Base-by-base conservation (phyloP, 306 rosid species). In the Canavalia ensiformis region DNA sequence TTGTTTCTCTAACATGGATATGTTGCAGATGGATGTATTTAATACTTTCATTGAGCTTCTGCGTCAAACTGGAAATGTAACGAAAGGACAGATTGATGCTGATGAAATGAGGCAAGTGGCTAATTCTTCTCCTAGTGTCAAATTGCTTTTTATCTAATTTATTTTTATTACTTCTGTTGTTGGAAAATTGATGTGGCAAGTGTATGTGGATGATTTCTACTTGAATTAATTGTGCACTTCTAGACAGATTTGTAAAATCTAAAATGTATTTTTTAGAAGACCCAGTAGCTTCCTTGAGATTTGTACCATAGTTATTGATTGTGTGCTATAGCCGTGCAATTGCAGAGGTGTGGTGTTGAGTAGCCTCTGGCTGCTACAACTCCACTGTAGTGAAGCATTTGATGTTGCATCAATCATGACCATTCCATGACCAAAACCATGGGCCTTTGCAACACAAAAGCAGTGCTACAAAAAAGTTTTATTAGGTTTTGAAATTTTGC, bases 31-130 rank as follows among this genome's bases (percentile, higher is more conserved):
- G 97, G 99, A 96, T 83, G 90, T 96, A 71, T 96, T 96, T 80
- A 96, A 84, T 84, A 93, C 99, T 28, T 96, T 96, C 89, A 92
- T 87, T 75, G 99, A 96, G 88, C 91, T 96, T 75, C 83, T 96
- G 89, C 98, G 95, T 83, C 99, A 96, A 88, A 96, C 99, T 57
- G 98, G 99, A 81, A 96, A 96, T 79, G 97, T 96, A 71, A 89
- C 99, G n/a, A 93, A 90, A 73, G 99, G 97, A 70, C 99, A 92
- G 84, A 79, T 77, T 75, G 99, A 96, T 83, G 81, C 85, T 35
- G 84, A 93, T 87, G 97, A 96, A 85, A 83, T 78, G 37, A 96
- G 99, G 99, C 88, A 86, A 90, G 93, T 81, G 65, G 72, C 52
- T 74, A 51, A 47, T 76, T 47, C 59, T 84, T 72, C 84, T 85